phyloP scores from a whole-genome alignment of 2,329 filamentous ascomycete genomes.

The Colletotrichum caudatum region DNA sequence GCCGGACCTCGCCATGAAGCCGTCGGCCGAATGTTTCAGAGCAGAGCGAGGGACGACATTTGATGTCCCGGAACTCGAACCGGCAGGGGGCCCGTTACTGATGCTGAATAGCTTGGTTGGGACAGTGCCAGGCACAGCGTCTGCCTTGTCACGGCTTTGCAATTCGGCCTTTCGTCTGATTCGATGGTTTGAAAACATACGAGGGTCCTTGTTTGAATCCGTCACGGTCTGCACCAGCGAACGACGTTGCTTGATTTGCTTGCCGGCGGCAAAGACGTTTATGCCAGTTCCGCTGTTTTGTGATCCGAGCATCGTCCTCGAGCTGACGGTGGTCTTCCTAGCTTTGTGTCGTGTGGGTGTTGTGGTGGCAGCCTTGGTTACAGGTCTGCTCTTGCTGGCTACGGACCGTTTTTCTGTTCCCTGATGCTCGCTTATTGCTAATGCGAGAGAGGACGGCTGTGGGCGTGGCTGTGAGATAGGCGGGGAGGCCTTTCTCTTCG shows the following conservation, averaged over 20 bases:
- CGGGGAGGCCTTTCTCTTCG: neutral
- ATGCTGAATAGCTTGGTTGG: constrained; percentile 50
- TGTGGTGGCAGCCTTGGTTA: constrained; percentile 1
- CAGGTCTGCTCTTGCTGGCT: neutral
- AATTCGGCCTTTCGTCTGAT: constrained; percentile 57
- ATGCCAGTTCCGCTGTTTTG: constrained; percentile 12
- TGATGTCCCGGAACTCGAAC: neutral
- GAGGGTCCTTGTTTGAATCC: constrained; percentile 57
- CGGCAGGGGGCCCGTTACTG: constrained; percentile 40
- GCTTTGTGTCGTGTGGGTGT: constrained; percentile 45
- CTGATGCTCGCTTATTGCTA: constrained; percentile 47
- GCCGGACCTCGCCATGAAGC: neutral
- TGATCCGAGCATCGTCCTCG: constrained; percentile 28
- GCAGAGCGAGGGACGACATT: constrained; percentile 15
- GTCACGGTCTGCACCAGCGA: constrained; percentile 54
- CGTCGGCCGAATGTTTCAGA: constrained; percentile 23
- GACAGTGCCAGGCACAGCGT: constrained; percentile 49
- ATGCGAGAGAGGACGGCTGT: neutral
- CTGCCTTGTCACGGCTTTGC: constrained; percentile 57
- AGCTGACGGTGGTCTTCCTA: constrained; percentile 22
- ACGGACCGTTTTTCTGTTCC: constrained; percentile 51
- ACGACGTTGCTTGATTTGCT: constrained; percentile 50
- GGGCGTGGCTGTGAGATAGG: constrained; percentile 7
- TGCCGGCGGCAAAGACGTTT: constrained; percentile 63
- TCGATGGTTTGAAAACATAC: constrained; percentile 55